phyloP scores from a whole-genome alignment of 2,329 filamentous ascomycete genomes.

The Hymenoscyphus occultus region DNA sequence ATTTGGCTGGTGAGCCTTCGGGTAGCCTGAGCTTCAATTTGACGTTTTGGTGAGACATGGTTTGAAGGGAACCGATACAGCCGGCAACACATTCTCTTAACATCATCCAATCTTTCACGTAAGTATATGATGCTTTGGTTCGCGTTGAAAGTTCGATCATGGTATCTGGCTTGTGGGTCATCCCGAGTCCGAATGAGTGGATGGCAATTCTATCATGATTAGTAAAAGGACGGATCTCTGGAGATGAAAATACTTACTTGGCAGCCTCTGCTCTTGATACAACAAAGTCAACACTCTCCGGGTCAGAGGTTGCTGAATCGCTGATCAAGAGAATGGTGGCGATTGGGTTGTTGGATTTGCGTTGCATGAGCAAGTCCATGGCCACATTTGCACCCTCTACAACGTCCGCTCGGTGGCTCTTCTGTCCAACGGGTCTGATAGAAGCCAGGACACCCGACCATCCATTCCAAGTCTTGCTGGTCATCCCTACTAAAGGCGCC shows the following conservation, averaged over 20 bases:
- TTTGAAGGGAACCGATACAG: conserved; percentile 87
- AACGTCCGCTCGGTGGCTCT: conserved; percentile 92
- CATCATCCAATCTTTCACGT: conserved; percentile 99
- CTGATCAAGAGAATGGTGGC: conserved; percentile 96
- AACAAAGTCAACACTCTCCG: conserved; percentile 95
- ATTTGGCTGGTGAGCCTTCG: conserved; percentile 95
- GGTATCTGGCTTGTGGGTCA: conserved; percentile 97
- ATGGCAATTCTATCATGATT: conserved; percentile 69
- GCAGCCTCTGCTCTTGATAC: conserved; percentile 94
- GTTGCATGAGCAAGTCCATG: conserved; percentile 98
- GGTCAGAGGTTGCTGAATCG: conserved; percentile 91
- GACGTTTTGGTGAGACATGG: conserved; percentile 95
- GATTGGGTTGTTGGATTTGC: conserved; percentile 91
- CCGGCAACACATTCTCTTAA: conserved; percentile 92
- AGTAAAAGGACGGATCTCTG: conserved; percentile 27
- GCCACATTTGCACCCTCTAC: conserved; percentile 97
- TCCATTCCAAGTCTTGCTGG: conserved; percentile 87
- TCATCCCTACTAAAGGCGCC: conserved; percentile 97
- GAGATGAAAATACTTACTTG: conserved; percentile 60
- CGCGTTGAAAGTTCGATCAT: conserved; percentile 96
- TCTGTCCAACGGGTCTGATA: conserved; percentile 91
- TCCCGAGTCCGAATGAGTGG: conserved; percentile 91
- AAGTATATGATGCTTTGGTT: conserved; percentile 96
- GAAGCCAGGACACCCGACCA: conserved; percentile 85
- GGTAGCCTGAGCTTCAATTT: conserved; percentile 92